Base-by-base conservation (phyloP, 2,329 filamentous ascomycete species). In the Penicillium sp. region DNA sequence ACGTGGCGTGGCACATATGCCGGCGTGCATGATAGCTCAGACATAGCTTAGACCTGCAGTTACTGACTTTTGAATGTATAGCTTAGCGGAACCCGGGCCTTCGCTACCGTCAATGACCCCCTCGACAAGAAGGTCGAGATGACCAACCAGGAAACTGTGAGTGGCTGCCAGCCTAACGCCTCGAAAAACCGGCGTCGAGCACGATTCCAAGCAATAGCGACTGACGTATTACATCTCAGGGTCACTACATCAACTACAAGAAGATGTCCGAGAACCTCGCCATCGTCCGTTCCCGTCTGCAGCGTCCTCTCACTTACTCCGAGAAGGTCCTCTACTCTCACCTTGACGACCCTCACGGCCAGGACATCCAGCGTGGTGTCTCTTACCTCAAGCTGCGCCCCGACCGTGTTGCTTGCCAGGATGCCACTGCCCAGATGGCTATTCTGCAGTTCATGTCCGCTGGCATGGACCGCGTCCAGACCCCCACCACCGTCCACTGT, bases 261-360 rank as follows among this genome's bases (percentile, higher is more conserved):
- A 96, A 96, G 82, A 96, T 97, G 89, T 89, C 87, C 64, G 90
- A 97, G 78, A 97, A 95, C 81, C 82, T 98, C 54, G 78, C 83
- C 65, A 83, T 98, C 72, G 93, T 98, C 62, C 87, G 93, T 68
- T 73, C 77, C 64, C 85, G 93, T 66, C 81, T 98, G 61, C 95
- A 95, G 77, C 85, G 88, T 63, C 93, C 93, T 61, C 82, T 98
- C 64, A 93, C 89, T 63, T 95, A 85, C 71, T 88, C 89, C 70
- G 93, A 98, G 82, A 98, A 98, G 83, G 90, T 98, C 66, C 81
- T 97, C 64, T 98, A 98, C 81, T 97, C 91, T 56, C 93, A 98
- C 75, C 79, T 98, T 71, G 93, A 97, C 75, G 88, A 98, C 72
- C 93, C 93, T 49, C 87, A 97, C 66, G 85, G 83, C 62, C 91